Evolutionary conservation across 306 rosid species (phyloP), one percentile per base, ranked within the genome.

Genomic region (Potentilla sterilis): DNA sequence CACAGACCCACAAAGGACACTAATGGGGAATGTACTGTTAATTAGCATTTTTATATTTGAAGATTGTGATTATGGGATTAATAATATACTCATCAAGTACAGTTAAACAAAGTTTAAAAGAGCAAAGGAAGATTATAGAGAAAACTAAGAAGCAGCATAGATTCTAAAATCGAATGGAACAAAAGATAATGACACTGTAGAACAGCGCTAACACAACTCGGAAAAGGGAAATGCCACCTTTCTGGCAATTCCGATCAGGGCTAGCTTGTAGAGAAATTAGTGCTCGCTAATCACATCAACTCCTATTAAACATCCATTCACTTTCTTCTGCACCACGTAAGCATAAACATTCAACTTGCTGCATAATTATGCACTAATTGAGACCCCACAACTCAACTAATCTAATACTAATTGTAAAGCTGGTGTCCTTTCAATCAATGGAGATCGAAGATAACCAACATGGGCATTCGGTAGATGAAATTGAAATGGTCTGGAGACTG

Each of bases 1-100:
- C 54, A 73, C 54, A 42, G 24, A 8, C 69, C 69, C 34, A 57
- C 43, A 58, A 18, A 0, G 55, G 61, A 52, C 52, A 58, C 34
- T 74, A 74, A 44, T 74, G 69, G 69, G n/a, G 21, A 61, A 28
- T 73, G 64, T 47, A 74, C 57, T 61, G 69, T 61, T 59, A 59
- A 74, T 59, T 28, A 48, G n/a, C 47, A 71, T 52, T 51, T 51
- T 48, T 18, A 49, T 34, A 70, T 32, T 4, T 8, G 18, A 51
- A 19, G 43, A 48, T 34, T 3, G 15, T 40, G 62, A 59, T 12
- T 4, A 8, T 22, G 42, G 3, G 54, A 44, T 24, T 40, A 57
- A 41, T 41, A 72, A 73, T 73, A 73, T 57, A 24, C 55, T 58
- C 19, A 13, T 24, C 6, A 58, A 73, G 57, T 43, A 59, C 69